These are phyloP conservation scores for Leucogyrophana mollusca DNA, from an alignment of 768 basidiomycete species.

Conservation along the genomic window DNA sequence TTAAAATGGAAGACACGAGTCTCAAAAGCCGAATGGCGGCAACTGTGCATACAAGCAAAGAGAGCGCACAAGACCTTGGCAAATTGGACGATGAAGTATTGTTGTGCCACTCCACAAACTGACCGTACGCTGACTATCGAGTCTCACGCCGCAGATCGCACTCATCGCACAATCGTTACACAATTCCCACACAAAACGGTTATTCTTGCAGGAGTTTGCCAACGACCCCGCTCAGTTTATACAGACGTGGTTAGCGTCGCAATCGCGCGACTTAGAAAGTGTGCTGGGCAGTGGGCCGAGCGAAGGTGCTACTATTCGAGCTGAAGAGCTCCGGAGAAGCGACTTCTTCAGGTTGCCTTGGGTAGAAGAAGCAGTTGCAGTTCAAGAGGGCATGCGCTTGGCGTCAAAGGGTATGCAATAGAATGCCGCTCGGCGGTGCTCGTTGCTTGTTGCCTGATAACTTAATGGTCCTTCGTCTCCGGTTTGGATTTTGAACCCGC, in stretches of 20 bases:
- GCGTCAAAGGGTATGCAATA: conserved; percentile 49
- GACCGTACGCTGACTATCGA: conserved; percentile 15
- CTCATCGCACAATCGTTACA: conserved; percentile 81
- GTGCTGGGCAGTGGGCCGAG: conserved; percentile 86
- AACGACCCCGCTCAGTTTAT: conserved; percentile 78
- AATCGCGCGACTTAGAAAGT: conserved; percentile 87
- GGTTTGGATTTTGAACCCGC: conserved; percentile 1
- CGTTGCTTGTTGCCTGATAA: background rate
- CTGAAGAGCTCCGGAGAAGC: conserved; percentile 84
- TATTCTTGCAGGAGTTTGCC: conserved; percentile 83
- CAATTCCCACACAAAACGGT: conserved; percentile 82
- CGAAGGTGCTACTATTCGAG: conserved; percentile 75
- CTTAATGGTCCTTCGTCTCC: background rate
- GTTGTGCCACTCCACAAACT: background rate
- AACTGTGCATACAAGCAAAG: conserved; percentile 67
- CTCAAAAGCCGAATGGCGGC: conserved; percentile 75
- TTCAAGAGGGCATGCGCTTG: conserved; percentile 78
- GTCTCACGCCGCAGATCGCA: conserved; percentile 60
- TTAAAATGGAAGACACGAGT: conserved; percentile 80
- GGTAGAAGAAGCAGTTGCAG: conserved; percentile 86
- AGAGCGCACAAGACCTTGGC: conserved; percentile 61
- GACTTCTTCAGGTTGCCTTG: conserved; percentile 92
- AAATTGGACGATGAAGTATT: conserved; percentile 89
- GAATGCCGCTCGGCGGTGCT: background rate
- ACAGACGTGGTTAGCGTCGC: conserved; percentile 88